Evolutionary conservation across 352 stramenopile species (phyloP).

Genomic region (Pythium diclinum): DNA sequence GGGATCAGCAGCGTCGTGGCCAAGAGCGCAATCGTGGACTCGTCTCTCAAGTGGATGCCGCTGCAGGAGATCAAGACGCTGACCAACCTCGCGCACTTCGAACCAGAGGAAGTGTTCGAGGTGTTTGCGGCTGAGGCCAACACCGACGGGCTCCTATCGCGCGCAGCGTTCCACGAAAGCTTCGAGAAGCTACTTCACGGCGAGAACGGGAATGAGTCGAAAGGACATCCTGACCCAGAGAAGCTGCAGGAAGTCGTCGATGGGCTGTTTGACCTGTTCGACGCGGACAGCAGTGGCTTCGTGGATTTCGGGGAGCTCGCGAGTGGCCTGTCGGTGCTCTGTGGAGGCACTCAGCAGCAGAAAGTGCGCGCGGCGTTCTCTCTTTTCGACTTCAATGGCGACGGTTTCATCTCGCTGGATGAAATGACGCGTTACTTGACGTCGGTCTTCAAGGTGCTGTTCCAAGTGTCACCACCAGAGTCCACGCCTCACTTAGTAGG

Average conservation of each 20-base stretch:
- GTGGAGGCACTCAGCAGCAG: conserved; percentile 80
- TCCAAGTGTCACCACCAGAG: conserved; percentile 46
- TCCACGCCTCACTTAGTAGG: conserved; percentile 39
- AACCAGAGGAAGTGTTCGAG: conserved; percentile 85
- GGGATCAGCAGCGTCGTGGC: conserved; percentile 66
- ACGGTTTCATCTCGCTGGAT: conserved; percentile 83
- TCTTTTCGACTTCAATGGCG: conserved; percentile 87
- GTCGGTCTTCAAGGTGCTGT: conserved; percentile 86
- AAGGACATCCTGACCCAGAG: conserved; percentile 29
- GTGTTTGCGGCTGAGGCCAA: conserved; percentile 80
- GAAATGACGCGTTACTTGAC: conserved; percentile 88
- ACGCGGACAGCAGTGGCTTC: conserved; percentile 60
- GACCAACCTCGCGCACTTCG: conserved; percentile 73
- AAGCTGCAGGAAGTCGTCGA: conserved; percentile 62
- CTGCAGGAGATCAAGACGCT: conserved; percentile 81
- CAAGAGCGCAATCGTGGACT: conserved; percentile 74
- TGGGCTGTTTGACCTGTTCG: conserved; percentile 79
- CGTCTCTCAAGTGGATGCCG: conserved; percentile 76
- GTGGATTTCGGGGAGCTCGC: conserved; percentile 86
- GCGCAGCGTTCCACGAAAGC: conserved; percentile 71
- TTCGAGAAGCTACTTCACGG: conserved; percentile 68
- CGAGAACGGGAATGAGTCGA: conserved; percentile 5
- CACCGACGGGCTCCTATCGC: conserved; percentile 65
- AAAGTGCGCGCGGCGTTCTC: conserved; percentile 84
- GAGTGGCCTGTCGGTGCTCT: conserved; percentile 79